Percentiles rank a stretch among this genome's conserved stretches.
These are phyloP conservation scores for Cornus controversa DNA, from an alignment of 148 eudicot genomes.

Conservation along the genomic window DNA sequence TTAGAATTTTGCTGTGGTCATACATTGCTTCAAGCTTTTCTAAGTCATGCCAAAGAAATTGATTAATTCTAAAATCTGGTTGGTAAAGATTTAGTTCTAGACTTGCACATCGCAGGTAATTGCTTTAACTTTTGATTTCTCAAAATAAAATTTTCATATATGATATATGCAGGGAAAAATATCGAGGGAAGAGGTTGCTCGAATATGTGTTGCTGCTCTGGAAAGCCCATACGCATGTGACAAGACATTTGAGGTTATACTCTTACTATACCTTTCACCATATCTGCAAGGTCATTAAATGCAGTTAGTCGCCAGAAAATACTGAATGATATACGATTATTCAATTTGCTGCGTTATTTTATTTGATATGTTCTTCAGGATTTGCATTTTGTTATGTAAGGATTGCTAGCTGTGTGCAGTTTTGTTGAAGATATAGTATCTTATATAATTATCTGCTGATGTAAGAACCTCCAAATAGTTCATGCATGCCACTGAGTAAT, in stretches of 20 bases:
- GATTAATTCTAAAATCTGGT: neutral
- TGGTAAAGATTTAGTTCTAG: neutral
- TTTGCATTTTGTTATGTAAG: too few relatives aligned
- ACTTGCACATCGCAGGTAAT: neutral
- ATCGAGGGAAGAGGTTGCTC: constrained; percentile 94
- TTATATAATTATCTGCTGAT: too few relatives aligned
- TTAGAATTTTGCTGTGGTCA: neutral
- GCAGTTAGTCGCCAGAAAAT: too few relatives aligned
- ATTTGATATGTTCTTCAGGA: too few relatives aligned
- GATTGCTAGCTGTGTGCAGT: too few relatives aligned
- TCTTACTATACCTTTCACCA: neutral
- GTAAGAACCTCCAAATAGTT: too few relatives aligned
- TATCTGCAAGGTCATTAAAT: neutral
- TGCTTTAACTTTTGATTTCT: neutral
- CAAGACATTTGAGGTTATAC: constrained; percentile 91
- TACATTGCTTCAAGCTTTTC: neutral
- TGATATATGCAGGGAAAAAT: constrained; percentile 67
- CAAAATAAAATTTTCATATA: neutral
- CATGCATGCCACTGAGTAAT: too few relatives aligned
- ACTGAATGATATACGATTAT: too few relatives aligned
- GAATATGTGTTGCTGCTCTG: constrained; percentile 88
- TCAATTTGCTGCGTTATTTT: too few relatives aligned
- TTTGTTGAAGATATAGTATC: too few relatives aligned
- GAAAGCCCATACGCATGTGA: constrained; percentile 81
- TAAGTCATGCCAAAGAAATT: neutral